Base-by-base conservation (phyloP, 768 basidiomycete genomes). In the Gloeopeniophorella convolvens region DNA sequence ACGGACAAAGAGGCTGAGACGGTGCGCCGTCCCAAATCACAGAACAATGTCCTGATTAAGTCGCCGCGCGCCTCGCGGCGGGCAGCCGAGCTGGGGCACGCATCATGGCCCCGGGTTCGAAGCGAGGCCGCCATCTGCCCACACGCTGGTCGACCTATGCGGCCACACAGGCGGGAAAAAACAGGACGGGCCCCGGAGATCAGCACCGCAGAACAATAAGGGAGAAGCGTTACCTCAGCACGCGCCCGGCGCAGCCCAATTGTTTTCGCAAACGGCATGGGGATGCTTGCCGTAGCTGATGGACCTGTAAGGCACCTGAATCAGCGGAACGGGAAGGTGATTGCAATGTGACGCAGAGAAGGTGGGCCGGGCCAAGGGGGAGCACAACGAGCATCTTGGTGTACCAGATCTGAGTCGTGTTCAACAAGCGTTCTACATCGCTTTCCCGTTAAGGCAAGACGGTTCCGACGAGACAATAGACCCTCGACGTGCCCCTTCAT, bases 131-230 rank as follows among this genome's bases (percentile, higher is more conserved):
- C n/a, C 3, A 28, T 42, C 15, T 34, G 26, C 4, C 24, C 27
- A 9, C 33, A 31, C 10, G 12, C 30, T 20, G 20, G 37, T n/a
- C 20, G 27, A 31, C 41, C 41, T 26, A 40, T 42, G 41, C 12
- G 31, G 16, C 12, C 18, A 18, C 20, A 15, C 28, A n/a, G 18
- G 27, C 33, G 51, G 28, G 30, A 53, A 43, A 47, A 21, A 12
- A 16, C 23, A 30, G 24, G 20, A 15, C 16, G 16, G 13, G 15
- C 27, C 41, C 42, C 51, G 27, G 26, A 46, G n/a, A 32, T 36
- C 40, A 27, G 43, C 32, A 56, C 21, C 28, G 45, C 10, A 55
- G 28, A 46, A 56, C 54, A 56, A 56, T 56, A 56, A 56, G 50
- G 33, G 28, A 47, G 54, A 47, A 53, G 54, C 4, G 35, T 46